Conservation (phyloP, 768 basidiomycete genomes). For the Lactarius sp. region DNA sequence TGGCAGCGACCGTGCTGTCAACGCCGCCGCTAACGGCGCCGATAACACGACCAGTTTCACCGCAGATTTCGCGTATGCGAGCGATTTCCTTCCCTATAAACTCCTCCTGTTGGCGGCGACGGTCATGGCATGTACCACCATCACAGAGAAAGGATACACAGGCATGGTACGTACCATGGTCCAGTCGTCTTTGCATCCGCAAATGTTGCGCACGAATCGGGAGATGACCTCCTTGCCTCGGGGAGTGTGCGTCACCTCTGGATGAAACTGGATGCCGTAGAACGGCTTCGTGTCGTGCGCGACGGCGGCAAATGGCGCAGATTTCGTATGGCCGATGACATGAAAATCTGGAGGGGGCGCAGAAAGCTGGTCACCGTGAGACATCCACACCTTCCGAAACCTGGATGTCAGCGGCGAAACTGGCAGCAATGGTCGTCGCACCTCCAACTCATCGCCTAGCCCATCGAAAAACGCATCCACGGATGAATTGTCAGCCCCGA, state of each 20-base stretch:
- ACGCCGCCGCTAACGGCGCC: constrained; percentile 98
- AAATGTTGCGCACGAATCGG: constrained; percentile 79
- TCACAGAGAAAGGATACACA: too few species aligned
- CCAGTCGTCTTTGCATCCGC: constrained; percentile 79
- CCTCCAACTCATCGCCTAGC: constrained; percentile 87
- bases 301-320: constrained; percentile 89
- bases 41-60: constrained; percentile 90
- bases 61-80: constrained; percentile 92
- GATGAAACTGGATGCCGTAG: constrained; percentile 98
- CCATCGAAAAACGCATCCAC: constrained; percentile 81
- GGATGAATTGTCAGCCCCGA: constrained; percentile 42
- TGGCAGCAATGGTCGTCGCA: constrained; percentile 31
- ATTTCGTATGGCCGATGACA: constrained; percentile 78
- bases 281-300: constrained; percentile 85
- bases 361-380: constrained; percentile 92
- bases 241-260: constrained; percentile 93
- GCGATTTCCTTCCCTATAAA: constrained; percentile 97
- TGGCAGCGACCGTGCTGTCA: constrained; percentile 96
- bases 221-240: constrained; percentile 87
- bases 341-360: constrained; percentile 78
- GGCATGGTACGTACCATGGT: constrained; percentile 64
- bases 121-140: too few species aligned
- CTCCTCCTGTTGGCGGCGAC: constrained; percentile 58
- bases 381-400: constrained; percentile 91
- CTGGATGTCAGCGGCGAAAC: not conserved